A percentile compares a stretch with the other conserved stretches of the same genome.
These are phyloP conservation scores for Brasenia schreberi DNA, from an alignment of 164 flowering plant species.

Conservation along the genomic window DNA sequence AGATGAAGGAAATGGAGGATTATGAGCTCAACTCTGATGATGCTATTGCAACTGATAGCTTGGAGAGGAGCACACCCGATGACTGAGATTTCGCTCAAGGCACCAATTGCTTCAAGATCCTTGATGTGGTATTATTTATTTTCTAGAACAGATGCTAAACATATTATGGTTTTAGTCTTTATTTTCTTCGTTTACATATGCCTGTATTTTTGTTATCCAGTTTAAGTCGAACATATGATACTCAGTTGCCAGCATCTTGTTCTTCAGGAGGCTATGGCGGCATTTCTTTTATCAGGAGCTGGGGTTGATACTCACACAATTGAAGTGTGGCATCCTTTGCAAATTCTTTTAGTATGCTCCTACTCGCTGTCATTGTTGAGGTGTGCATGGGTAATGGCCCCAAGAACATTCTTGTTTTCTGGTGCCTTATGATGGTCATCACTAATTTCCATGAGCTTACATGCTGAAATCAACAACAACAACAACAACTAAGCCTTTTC, in stretches of 20 bases:
- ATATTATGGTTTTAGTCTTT: no score
- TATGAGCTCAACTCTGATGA: conserved; percentile 34
- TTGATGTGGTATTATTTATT: neutral
- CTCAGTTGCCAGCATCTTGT: neutral
- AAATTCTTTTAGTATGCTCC: neutral
- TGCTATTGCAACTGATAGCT: neutral
- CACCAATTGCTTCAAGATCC: neutral
- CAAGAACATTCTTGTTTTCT: no score
- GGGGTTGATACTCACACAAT: neutral
- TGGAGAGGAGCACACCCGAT: neutral
- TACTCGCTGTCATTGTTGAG: no score
- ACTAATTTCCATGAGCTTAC: no score
- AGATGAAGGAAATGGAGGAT: conserved; percentile 68
- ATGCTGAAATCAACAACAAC: no score
- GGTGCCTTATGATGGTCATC: no score
- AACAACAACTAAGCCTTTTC: no score
- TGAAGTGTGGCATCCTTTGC: neutral
- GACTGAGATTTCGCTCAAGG: neutral
- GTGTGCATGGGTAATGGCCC: no score
- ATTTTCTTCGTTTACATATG: no score
- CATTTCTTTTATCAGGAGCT: neutral
- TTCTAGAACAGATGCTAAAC: neutral
- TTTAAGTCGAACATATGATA: neutral
- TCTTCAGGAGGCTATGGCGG: neutral
- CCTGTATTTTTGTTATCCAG: no score